These are phyloP conservation scores for Quercus rubra DNA, from an alignment of 306 rosid species.

Conservation along the genomic window DNA sequence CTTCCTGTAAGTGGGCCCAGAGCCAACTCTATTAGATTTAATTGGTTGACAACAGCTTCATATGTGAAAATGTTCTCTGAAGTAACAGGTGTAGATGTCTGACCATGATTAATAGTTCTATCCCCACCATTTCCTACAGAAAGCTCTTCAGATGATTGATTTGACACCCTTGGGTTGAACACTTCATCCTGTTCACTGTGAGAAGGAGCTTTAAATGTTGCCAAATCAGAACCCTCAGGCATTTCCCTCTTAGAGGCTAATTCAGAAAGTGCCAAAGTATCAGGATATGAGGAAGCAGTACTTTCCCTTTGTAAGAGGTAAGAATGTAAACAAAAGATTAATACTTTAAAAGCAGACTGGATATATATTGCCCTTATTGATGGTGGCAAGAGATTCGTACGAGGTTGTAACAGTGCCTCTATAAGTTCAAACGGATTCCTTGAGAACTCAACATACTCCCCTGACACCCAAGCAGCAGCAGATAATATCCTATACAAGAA, in stretches of 20 bases:
- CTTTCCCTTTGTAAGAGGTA: conserved; percentile 47
- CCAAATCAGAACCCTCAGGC: conserved; percentile 36
- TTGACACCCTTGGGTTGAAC: conserved; percentile 46
- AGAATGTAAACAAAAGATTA: conserved; percentile 55
- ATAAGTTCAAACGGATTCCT: conserved; percentile 73
- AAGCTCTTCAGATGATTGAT: conserved; percentile 39
- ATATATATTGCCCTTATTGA: conserved; percentile 72
- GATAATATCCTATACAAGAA: conserved; percentile 71
- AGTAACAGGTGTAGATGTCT: conserved; percentile 24
- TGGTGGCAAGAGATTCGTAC: conserved; percentile 77
- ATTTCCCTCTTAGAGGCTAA: conserved; percentile 24
- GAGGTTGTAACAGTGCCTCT: conserved; percentile 91
- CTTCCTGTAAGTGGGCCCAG: conserved; percentile 53
- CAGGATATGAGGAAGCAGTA: conserved; percentile 19
- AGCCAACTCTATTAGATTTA: conserved; percentile 53
- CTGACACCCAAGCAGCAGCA: conserved; percentile 87
- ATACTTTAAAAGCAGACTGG: conserved; percentile 72
- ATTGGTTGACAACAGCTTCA: conserved; percentile 46
- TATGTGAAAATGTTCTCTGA: conserved; percentile 29
- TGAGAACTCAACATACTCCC: conserved; percentile 68
- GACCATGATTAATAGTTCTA: conserved; percentile 24
- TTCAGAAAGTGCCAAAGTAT: conserved; percentile 31
- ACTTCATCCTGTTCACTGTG: conserved; percentile 40
- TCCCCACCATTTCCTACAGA: conserved; percentile 29
- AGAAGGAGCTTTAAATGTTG: conserved; percentile 27